These are phyloP conservation scores for Hypericum androsaemum DNA, from an alignment of 345 rosid species.

Conservation along the genomic window DNA sequence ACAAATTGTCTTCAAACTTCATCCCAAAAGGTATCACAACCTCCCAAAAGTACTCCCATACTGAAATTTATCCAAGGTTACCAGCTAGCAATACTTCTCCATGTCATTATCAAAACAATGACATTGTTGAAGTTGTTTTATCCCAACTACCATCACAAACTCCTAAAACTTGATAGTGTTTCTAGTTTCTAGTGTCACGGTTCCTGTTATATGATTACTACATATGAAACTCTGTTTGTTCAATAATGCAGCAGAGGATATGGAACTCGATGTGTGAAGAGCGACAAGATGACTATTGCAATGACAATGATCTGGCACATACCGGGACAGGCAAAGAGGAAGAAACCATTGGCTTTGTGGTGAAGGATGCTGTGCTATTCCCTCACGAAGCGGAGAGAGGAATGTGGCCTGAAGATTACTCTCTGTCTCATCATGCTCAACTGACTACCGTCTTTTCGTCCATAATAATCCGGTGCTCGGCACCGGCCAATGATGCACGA, in stretches of 20 bases:
- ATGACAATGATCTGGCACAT: not conserved
- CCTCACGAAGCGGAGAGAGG: conserved; percentile 78
- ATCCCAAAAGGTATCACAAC: no score
- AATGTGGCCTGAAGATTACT: conserved; percentile 64
- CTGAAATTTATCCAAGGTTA: no score
- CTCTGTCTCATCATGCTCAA: conserved; percentile 70
- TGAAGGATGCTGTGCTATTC: conserved; percentile 61
- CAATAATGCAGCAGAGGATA: conserved; percentile 14
- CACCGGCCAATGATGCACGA: no score
- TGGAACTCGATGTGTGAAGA: conserved; percentile 12
- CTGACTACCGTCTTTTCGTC: conserved; percentile 75
- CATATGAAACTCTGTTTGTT: not conserved
- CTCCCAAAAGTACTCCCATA: no score
- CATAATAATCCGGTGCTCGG: conserved; percentile 32
- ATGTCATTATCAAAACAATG: no score
- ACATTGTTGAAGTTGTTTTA: no score
- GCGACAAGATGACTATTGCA: conserved; percentile 6
- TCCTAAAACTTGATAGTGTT: no score
- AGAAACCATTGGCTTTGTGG: conserved; percentile 47
- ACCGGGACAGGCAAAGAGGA: not conserved
- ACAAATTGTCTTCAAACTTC: no score
- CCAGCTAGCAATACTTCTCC: no score
- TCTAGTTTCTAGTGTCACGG: not conserved
- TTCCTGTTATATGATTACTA: not conserved
- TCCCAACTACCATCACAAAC: no score